Evolutionary conservation across 2,329 filamentous ascomycete species (phyloP).

Genomic region (Alternaria gaisen): DNA sequence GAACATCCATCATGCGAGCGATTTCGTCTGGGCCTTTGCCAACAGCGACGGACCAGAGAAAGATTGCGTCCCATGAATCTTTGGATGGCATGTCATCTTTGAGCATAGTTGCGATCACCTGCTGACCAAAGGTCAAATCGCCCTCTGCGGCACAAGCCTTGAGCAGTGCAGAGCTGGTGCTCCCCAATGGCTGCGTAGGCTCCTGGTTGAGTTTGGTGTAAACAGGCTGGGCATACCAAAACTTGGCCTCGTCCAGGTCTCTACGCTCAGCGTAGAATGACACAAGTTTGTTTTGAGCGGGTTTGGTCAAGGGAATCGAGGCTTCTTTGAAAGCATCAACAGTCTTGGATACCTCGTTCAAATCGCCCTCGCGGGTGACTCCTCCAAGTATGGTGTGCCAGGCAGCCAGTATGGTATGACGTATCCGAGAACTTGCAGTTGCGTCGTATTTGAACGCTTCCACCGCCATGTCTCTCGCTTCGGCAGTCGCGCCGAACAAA

Average conservation of each 20-base stretch:
- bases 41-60: constrained; percentile 78
- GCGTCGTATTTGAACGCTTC: constrained; percentile 21
- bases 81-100: constrained; percentile 52
- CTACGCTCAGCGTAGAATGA: constrained; percentile 68
- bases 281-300: constrained; percentile 63
- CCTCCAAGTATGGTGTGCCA: constrained; percentile 63
- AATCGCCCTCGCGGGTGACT: constrained; percentile 67
- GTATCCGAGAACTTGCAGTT: constrained; percentile 4
- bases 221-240: constrained; percentile 71
- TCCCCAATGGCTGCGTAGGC: constrained; percentile 13
- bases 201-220: constrained; percentile 30
- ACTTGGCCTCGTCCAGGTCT: constrained; percentile 68
- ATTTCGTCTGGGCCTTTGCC: constrained; percentile 77
- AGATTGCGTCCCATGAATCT: constrained; percentile 73
- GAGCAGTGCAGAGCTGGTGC: constrained; percentile 65
- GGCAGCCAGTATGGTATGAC: constrained; percentile 3
- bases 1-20: constrained; percentile 74
- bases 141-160: constrained; percentile 60
- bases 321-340: constrained; percentile 60
- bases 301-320: constrained; percentile 48
- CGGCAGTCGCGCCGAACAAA: constrained; percentile 33
- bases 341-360: constrained; percentile 66
- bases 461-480: constrained; percentile 38
- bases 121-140: constrained; percentile 50
- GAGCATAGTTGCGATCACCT: constrained; percentile 53